phyloP scores from a whole-genome alignment of 2,329 filamentous ascomycete species.

The Coleophoma eucalyptorum region DNA sequence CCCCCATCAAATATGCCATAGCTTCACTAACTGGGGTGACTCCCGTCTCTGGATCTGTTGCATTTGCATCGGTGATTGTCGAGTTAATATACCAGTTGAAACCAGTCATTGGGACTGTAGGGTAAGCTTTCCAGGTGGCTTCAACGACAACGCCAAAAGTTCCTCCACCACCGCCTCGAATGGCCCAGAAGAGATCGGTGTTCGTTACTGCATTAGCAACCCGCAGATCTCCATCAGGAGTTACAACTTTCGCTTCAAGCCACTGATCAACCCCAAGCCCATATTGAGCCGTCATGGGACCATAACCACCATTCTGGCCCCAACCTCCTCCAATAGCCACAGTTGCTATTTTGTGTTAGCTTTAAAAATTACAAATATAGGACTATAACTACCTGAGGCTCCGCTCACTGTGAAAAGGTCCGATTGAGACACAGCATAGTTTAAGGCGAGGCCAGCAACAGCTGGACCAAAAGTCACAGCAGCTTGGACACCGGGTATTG shows the following conservation, averaged over 20 bases:
- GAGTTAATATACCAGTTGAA: slow-evolving; percentile 1
- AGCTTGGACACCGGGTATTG: background rate
- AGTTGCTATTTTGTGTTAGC: background rate
- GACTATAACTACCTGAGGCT: background rate
- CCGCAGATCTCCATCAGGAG: slow-evolving; percentile 44
- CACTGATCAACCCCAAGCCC: slow-evolving; percentile 44
- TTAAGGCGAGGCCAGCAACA: background rate
- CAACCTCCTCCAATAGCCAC: slow-evolving; percentile 32
- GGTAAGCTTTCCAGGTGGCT: slow-evolving; percentile 46
- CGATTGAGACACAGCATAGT: background rate
- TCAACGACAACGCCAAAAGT: slow-evolving; percentile 56
- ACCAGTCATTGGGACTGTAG: slow-evolving; percentile 11
- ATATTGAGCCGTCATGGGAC: slow-evolving; percentile 46
- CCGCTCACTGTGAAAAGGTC: background rate
- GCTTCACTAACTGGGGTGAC: background rate
- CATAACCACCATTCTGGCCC: slow-evolving; percentile 48
- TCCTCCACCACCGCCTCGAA: slow-evolving; percentile 31
- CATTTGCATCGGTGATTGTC: background rate
- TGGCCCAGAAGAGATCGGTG: slow-evolving; percentile 41
- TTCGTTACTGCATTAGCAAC: slow-evolving; percentile 37
- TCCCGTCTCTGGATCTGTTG: background rate
- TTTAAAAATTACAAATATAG: background rate
- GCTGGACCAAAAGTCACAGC: slow-evolving; percentile 1
- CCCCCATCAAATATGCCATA: background rate
- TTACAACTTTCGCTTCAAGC: slow-evolving; percentile 34